Evolutionary conservation across 1,139 yeast genomes (phyloP).

Genomic region (Ogataea hybrid): DNA sequence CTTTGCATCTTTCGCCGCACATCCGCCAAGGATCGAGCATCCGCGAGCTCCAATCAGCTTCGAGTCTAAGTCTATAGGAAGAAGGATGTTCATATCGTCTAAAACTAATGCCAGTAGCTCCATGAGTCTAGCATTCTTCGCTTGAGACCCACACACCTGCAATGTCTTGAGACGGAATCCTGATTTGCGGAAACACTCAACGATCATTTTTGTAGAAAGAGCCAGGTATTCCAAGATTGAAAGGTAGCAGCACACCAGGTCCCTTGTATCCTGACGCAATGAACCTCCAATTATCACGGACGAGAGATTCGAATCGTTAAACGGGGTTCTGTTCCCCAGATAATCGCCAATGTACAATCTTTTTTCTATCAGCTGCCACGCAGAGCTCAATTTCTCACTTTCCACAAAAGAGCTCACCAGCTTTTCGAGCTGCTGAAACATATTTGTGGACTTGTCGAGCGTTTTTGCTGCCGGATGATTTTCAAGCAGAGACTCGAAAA

Average conservation of each 20-base stretch:
- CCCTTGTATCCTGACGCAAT: constrained; percentile 32
- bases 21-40: constrained; percentile 11
- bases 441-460: constrained; percentile 10
- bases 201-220: constrained; percentile 45
- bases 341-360: constrained; percentile 53
- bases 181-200: constrained; percentile 30
- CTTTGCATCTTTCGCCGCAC: background rate
- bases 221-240: constrained; percentile 48
- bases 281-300: constrained; percentile 47
- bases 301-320: constrained; percentile 46
- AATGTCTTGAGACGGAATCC: constrained; percentile 33
- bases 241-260: constrained; percentile 42
- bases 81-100: constrained; percentile 16
- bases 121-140: constrained; percentile 43
- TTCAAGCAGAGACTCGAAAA: constrained; percentile 46
- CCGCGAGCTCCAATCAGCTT: constrained; percentile 19
- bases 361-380: constrained; percentile 35
- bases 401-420: constrained; percentile 31
- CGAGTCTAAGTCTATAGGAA: constrained; percentile 12
- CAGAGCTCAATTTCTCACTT: constrained; percentile 14
- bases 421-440: constrained; percentile 37
- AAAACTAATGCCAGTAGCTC: constrained; percentile 28
- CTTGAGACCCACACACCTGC: constrained; percentile 51
- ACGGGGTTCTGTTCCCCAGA: constrained; percentile 56
- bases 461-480: constrained; percentile 33